These are phyloP conservation scores for Dissophora globulifera DNA, from an alignment of 192 early-diverging fungal genomes.

Conservation along the genomic window DNA sequence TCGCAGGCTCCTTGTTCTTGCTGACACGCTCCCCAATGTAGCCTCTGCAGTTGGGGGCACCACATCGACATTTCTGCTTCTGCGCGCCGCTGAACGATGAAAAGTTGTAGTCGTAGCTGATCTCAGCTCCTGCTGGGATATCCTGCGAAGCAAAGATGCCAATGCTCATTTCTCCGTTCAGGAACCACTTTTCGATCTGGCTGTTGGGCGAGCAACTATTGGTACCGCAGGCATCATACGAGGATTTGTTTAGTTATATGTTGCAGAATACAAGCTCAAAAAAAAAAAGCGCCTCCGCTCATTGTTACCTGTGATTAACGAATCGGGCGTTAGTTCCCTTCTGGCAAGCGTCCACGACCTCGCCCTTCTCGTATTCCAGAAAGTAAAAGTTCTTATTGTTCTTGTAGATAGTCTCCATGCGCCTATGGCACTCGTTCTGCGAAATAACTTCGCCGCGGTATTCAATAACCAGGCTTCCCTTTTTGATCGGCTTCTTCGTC, in stretches of 20 bases:
- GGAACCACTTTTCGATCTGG: constrained; percentile 90
- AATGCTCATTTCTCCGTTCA: constrained; percentile 76
- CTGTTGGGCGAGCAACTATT: constrained; percentile 84
- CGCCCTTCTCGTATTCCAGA: constrained; percentile 75
- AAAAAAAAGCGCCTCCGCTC: neutral
- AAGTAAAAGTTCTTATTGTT: constrained; percentile 80
- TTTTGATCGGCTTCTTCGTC: constrained; percentile 61
- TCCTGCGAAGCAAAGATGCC: constrained; percentile 80
- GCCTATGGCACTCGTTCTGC: constrained; percentile 68
- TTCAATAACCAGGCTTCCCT: constrained; percentile 75
- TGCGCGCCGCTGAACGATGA: constrained; percentile 71
- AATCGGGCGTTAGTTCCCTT: constrained; percentile 87
- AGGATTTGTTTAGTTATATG: too few species aligned
- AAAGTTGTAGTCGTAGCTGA: constrained; percentile 91
- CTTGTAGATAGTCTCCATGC: constrained; percentile 77
- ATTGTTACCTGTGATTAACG: constrained; percentile 75
- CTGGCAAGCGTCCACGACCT: constrained; percentile 81
- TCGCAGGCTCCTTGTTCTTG: constrained; percentile 19
- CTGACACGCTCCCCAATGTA: constrained; percentile 59
- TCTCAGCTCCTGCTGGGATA: constrained; percentile 71
- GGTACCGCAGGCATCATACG: neutral
- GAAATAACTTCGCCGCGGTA: constrained; percentile 88
- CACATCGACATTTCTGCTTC: constrained; percentile 78
- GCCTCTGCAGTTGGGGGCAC: constrained; percentile 73
- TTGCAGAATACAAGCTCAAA: too few species aligned